Evolutionary conservation across 164 flowering plant genomes (phyloP), one percentile per base, ranked within the genome.

Genomic region (Cinnamomum micranthum): DNA sequence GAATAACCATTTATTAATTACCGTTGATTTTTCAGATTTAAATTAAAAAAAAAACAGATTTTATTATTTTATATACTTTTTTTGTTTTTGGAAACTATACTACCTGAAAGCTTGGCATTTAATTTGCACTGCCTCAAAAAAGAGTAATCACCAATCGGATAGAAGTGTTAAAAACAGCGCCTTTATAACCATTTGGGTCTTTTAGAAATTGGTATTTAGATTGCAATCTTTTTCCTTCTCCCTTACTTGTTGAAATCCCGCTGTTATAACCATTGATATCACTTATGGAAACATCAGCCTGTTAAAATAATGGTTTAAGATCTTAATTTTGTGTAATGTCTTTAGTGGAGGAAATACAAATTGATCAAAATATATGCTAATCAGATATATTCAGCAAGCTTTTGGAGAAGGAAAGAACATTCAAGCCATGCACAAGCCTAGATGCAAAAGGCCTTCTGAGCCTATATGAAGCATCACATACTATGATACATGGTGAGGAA

Each of bases 381-480:
- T 11, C 69, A 66, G 69, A 66, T 2, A 28, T 31, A 1, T 66
- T 66, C 20, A 1, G 1, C n/a, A 3, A 31, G 7, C 31, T 28
- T 14, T 25, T 12, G n/a, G 69, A 66, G 20, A 19, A 31, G 47
- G 11, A 27, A 1, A 35, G 69, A 7, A 28, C 13, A 27, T 84
- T 81, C 75, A 50, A 22, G 55, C 63, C 51, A 23, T 47, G 63
- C 28, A 33, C 78, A 6, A 19, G 41, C 24, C 3, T 9, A 1
- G 78, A 81, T 15, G 25, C 80, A 0, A 73, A 77, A 47, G 87
- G 80, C 25, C 2, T 82, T 68, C 28, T 85, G 80, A 81, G 80
- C 81, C 82, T 74, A 28, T 82, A 64, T 63, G 85, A 87, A 76
- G 87, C 88, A 70, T 80, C 88, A 1, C 55, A 79, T 77, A 41